phyloP scores from a whole-genome alignment of 2,329 filamentous ascomycete species.

The Epichloe gansuensis region DNA sequence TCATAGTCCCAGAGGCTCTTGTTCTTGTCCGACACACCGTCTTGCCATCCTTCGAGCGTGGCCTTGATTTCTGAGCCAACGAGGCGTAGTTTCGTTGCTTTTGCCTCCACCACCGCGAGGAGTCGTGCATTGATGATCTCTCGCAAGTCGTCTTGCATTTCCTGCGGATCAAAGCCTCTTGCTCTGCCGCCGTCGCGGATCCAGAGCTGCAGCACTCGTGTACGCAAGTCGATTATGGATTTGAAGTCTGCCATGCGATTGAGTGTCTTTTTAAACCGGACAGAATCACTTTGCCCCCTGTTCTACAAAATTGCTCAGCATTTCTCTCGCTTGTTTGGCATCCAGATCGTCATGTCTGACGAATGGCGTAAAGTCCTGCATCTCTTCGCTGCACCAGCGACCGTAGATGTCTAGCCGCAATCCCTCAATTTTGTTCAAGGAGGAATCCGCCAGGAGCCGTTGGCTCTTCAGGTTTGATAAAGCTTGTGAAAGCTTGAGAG shows the following conservation, averaged over 20 bases:
- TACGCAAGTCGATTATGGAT: slow-evolving; percentile 56
- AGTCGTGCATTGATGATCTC: slow-evolving; percentile 58
- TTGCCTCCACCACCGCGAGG: slow-evolving; percentile 46
- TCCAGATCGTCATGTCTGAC: slow-evolving; percentile 69
- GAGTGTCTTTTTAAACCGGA: slow-evolving; percentile 51
- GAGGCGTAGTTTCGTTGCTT: slow-evolving; percentile 50
- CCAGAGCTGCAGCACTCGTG: slow-evolving; percentile 61
- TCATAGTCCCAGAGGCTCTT: slow-evolving; percentile 52
- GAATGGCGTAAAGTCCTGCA: slow-evolving; percentile 76
- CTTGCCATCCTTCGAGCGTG: slow-evolving; percentile 48
- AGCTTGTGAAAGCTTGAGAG: slow-evolving; percentile 57
- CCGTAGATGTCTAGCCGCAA: slow-evolving; percentile 67
- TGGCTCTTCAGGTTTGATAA: slow-evolving; percentile 56
- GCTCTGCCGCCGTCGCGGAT: slow-evolving; percentile 54
- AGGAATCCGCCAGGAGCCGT: slow-evolving; percentile 59
- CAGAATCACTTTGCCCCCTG: slow-evolving; percentile 45
- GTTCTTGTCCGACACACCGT: slow-evolving; percentile 36
- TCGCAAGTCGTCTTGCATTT: slow-evolving; percentile 58
- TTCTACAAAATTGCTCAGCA: slow-evolving; percentile 52
- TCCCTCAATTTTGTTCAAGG: slow-evolving; percentile 53
- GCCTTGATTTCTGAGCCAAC: slow-evolving; percentile 54
- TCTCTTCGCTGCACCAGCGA: slow-evolving; percentile 71
- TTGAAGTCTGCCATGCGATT: slow-evolving; percentile 52
- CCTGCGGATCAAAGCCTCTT: slow-evolving; percentile 53
- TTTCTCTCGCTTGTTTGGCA: slow-evolving; percentile 44